Conservation (phyloP, 2,329 filamentous ascomycete genomes). For the Pseudocercospora crystallina region DNA sequence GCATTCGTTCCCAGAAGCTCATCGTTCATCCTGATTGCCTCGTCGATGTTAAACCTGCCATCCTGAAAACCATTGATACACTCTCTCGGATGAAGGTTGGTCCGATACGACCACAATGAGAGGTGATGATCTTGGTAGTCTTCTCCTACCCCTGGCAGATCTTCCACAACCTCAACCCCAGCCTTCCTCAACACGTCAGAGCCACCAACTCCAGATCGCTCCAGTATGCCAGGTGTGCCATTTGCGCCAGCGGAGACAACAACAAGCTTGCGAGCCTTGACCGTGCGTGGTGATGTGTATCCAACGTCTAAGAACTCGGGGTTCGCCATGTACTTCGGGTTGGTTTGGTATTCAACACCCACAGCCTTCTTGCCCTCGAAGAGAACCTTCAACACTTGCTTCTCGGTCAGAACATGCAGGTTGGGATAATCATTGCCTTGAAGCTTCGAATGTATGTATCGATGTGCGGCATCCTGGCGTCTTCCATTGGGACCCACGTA, state of each 20-base stretch:
- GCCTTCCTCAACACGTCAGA: conserved; percentile 46
- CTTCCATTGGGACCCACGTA: conserved; percentile 53
- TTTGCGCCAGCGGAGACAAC: conserved; percentile 60
- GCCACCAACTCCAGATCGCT: conserved; percentile 61
- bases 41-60: conserved; percentile 48
- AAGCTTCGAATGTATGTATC: conserved; percentile 55
- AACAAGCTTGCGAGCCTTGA: conserved; percentile 57
- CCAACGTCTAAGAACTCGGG: conserved; percentile 36
- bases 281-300: conserved; percentile 38
- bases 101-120: conserved; percentile 54
- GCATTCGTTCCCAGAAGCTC: conserved; percentile 58
- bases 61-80: conserved; percentile 57
- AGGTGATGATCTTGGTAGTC: conserved; percentile 45
- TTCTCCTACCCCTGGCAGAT: conserved; percentile 35
- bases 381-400: conserved; percentile 52
- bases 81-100: conserved; percentile 46
- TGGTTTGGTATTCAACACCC: conserved; percentile 57
- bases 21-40: conserved; percentile 50
- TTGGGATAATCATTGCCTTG: conserved; percentile 54
- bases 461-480: conserved; percentile 58
- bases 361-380: conserved; percentile 48
- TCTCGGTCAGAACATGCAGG: conserved; percentile 58
- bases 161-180: conserved; percentile 23
- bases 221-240: conserved; percentile 58
- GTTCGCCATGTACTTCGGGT: conserved; percentile 43